Evolutionary conservation across 1,284 basidiomycete species (phyloP), one percentile per base, ranked within the genome.

Genomic region (Cutaneotrichosporon mucoides): DNA sequence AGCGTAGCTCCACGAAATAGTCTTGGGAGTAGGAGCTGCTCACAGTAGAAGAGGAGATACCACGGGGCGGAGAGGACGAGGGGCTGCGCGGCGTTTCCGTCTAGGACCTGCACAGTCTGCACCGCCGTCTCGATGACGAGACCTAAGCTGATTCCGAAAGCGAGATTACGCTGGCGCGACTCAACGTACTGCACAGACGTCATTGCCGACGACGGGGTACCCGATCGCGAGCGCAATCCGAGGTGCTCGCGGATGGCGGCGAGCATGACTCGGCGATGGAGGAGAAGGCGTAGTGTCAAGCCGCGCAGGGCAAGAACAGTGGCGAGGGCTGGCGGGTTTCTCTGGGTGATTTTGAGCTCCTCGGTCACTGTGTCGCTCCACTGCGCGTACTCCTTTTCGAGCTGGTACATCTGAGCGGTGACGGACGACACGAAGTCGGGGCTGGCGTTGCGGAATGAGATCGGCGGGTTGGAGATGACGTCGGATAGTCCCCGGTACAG

Each of bases 1-100:
- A 52, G 50, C 36, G n/a, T 15, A 1, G n/a, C n/a, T n/a, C n/a
- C n/a, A n/a, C n/a, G n/a, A n/a, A n/a, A n/a, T n/a, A n/a, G n/a
- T n/a, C n/a, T n/a, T n/a, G n/a, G n/a, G n/a, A n/a, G n/a, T n/a
- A n/a, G n/a, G n/a, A n/a, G n/a, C n/a, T n/a, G n/a, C n/a, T 42
- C 59, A 63, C 62, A 56, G 53, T 64, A 66, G 53, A 62, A 64
- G 13, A 66, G 62, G 49, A 57, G 65, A 51, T 64, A 66, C 65
- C 65, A 66, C 2, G 59, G 59, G 12, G 65, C 65, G 0, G 40
- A 48, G 6, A 59, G 48, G 9, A 48, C 48, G n/a, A 46, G 40
- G 5, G 47, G 16, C 5, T 55, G 52, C 3, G 11, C 33, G 6
- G 16, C 16, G 0, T 15, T 41, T 0, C 35, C 16, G 8, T 64